phyloP scores from a whole-genome alignment of 306 rosid species.

The Fagus crenata region DNA sequence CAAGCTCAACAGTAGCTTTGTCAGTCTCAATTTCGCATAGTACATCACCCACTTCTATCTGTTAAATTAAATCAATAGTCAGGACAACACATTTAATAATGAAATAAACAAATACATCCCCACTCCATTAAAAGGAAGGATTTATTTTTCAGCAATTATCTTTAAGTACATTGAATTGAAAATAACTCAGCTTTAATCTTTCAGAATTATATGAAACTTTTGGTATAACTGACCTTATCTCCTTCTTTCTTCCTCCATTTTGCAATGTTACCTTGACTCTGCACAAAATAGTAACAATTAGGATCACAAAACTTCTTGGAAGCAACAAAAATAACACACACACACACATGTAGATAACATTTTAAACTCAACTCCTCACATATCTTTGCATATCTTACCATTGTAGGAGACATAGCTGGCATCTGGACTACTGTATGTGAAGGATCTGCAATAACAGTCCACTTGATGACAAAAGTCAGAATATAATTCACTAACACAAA shows the following conservation, averaged over 20 bases:
- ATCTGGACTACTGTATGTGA: conserved; percentile 66
- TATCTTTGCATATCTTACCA: conserved; percentile 54
- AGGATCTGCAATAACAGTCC: conserved; percentile 52
- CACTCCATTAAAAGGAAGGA: conserved; percentile 1
- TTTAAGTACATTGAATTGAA: conserved; percentile 25
- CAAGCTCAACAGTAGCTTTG: conserved; percentile 95
- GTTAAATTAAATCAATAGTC: conserved; percentile 40
- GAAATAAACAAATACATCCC: conserved; percentile 25
- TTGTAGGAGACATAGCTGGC: conserved; percentile 98
- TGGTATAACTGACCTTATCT: conserved; percentile 70
- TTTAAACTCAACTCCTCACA: neutral
- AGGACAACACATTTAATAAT: conserved; percentile 30
- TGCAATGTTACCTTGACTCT: conserved; percentile 91
- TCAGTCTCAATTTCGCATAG: conserved; percentile 97
- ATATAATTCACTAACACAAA: conserved; percentile 6
- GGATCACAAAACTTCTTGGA: conserved; percentile 28
- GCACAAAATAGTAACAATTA: conserved; percentile 32
- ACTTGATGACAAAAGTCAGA: conserved; percentile 28
- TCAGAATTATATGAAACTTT: conserved; percentile 18
- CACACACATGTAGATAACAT: conserved; percentile 12
- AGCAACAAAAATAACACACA: conserved; percentile 25
- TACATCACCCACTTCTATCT: conserved; percentile 91
- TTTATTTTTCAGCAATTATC: conserved; percentile 3
- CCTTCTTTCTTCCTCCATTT: conserved; percentile 96
- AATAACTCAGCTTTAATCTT: conserved; percentile 35